Base-by-base conservation (phyloP, 495 filamentous ascomycete species). In the Monascus purpureus region DNA sequence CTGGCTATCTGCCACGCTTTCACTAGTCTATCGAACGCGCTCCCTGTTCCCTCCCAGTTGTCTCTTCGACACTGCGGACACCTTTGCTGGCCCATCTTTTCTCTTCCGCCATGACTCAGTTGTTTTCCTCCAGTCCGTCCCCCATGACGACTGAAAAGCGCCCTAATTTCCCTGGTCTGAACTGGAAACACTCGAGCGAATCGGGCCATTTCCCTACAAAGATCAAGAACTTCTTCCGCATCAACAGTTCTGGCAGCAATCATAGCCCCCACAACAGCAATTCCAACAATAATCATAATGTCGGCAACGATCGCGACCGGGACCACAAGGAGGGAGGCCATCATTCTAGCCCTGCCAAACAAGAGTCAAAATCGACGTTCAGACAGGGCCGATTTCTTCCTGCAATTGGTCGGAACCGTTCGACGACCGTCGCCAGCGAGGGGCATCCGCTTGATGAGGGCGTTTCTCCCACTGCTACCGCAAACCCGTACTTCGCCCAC, bases 181-280 rank as follows among this genome's bases (percentile, higher is more conserved):
- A 59, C 30, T 42, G 66, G 42, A 69, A 68, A 45, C 65, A 67
- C 35, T 53, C 65, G 24, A 60, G 55, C 40, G 52, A 62, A 13
- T 59, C 61, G 2, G 54, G 55, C 54, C 82, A 90, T 45, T 74
- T 93, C 45, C 83, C 79, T 20, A 80, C 87, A 50, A 86, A 79
- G 54, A 73, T 97, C 55, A 92, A 80, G 71, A 93, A 88, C 53
- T 96, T 96, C 66, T 97, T 97, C 66, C 84, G 90, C 46, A 93
- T 95, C 62, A 94, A 81, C 55, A 81, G 65, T 45, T 65, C 68
- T 23, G 57, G 63, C 41, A 74, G 57, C 51, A 72, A 69, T 41
- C 56, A 9, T 5, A 22, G 5, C 20, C 4, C 4, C 20, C 20
- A 22, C 5, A 22, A 22, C 20, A 22, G 57, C 37, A 63, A 55